Conservation (phyloP, 163 green algal species). For the Scenedesmus sp. region DNA sequence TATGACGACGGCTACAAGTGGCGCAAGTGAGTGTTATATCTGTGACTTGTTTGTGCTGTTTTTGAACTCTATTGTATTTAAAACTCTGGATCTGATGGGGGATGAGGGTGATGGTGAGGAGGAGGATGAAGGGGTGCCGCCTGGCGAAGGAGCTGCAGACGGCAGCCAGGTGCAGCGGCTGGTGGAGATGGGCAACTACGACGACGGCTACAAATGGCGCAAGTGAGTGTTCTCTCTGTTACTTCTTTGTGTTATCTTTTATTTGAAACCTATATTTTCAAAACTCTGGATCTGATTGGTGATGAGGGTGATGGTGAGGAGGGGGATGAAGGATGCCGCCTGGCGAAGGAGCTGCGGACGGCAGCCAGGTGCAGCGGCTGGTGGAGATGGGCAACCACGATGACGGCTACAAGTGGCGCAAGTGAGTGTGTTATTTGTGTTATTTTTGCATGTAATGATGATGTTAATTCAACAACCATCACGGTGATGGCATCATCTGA, state of each 20-base stretch:
- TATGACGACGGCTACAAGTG: constrained; percentile 54
- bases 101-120: not conserved
- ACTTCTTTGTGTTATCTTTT: not conserved
- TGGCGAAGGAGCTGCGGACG: constrained; percentile 27
- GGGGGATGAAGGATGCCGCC: constrained; percentile 9
- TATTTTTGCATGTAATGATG: not conserved
- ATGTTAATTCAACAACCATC: too few relatives aligned
- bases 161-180: constrained; percentile 29
- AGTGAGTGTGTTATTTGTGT: constrained; percentile 4
- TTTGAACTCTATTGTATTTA: not conserved
- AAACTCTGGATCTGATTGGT: too few relatives aligned
- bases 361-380: constrained; percentile 25
- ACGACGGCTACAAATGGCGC: constrained; percentile 53
- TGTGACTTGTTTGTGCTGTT: not conserved
- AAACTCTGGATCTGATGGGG: too few relatives aligned
- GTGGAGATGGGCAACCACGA: constrained; percentile 38
- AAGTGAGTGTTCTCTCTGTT: constrained; percentile 18
- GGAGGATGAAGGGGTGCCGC: constrained; percentile 13
- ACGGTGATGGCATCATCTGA: too few relatives aligned
- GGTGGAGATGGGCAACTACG: constrained; percentile 31
- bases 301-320: not conserved
- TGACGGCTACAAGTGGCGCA: constrained; percentile 54
- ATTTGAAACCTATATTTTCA: not conserved
- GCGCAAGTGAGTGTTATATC: constrained; percentile 37
- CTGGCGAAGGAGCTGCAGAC: constrained; percentile 24